A percentile compares a stretch with the other conserved stretches of the same genome.
phyloP scores from a whole-genome alignment of 352 stramenopile species.

The Thalassiosira allenii region DNA sequence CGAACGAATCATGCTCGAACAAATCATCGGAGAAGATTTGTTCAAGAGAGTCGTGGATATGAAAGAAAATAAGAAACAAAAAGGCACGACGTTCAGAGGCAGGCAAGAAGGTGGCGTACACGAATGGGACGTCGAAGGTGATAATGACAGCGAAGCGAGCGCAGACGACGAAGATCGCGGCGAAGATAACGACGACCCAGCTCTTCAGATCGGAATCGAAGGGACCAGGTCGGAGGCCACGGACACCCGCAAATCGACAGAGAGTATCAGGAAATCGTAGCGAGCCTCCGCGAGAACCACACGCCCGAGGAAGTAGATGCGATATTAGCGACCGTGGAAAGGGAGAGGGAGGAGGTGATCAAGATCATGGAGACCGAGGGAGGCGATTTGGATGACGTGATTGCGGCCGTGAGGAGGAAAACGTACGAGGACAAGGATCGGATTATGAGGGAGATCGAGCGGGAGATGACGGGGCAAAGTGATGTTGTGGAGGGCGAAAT shows the following conservation, averaged over 20 bases:
- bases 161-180: too few species aligned
- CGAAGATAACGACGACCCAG: slow-evolving; percentile 24
- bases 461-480: slow-evolving; percentile 26
- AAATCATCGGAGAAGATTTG: slow-evolving; percentile 74
- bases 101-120: not conserved
- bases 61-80: slow-evolving; percentile 47
- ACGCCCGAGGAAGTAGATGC: slow-evolving; percentile 77
- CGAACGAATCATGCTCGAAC: slow-evolving; percentile 77
- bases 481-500: too few species aligned
- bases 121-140: slow-evolving; percentile 51
- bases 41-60: slow-evolving; percentile 77
- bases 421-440: slow-evolving; percentile 62
- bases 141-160: slow-evolving; percentile 52
- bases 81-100: slow-evolving; percentile 4
- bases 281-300: slow-evolving; percentile 68
- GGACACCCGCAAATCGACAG: slow-evolving; percentile 64
- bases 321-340: slow-evolving; percentile 75
- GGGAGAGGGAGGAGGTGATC: slow-evolving; percentile 76
- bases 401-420: slow-evolving; percentile 61
- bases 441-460: slow-evolving; percentile 45
- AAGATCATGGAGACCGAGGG: slow-evolving; percentile 79
- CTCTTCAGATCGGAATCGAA: slow-evolving; percentile 32
- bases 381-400: slow-evolving; percentile 81
- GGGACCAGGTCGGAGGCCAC: slow-evolving; percentile 15
- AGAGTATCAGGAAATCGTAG: slow-evolving; percentile 71